Evolutionary conservation across 306 rosid species (phyloP).

Genomic region (Corylus americana): DNA sequence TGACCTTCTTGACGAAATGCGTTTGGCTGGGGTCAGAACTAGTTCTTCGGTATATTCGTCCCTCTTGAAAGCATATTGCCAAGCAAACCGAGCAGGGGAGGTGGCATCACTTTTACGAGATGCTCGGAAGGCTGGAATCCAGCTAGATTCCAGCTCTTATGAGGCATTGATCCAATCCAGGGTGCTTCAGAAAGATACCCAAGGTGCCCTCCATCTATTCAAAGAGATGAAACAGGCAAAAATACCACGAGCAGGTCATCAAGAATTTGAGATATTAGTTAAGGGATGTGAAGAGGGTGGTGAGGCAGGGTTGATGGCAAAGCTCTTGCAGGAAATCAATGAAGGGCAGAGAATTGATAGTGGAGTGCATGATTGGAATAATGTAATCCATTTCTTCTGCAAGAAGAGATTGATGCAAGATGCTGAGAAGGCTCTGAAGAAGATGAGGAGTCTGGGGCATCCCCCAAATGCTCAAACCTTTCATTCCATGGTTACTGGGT

Average conservation of each 20-base stretch:
- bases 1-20: conserved; percentile 89
- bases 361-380: conserved; percentile 93
- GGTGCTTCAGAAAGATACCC: conserved; percentile 69
- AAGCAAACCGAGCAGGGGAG: conserved; percentile 58
- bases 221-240: conserved; percentile 78
- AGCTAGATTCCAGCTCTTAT: conserved; percentile 73
- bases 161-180: conserved; percentile 75
- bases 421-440: conserved; percentile 77
- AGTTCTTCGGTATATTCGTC: conserved; percentile 66
- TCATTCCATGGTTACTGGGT: conserved; percentile 88
- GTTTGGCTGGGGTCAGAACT: conserved; percentile 67
- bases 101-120: conserved; percentile 70
- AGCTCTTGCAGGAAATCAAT: conserved; percentile 77
- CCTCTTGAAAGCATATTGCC: conserved; percentile 80
- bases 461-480: conserved; percentile 79
- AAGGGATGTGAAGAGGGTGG: conserved; percentile 40
- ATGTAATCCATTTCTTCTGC: conserved; percentile 75
- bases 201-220: conserved; percentile 71
- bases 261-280: conserved; percentile 43
- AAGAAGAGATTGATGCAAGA: conserved; percentile 85
- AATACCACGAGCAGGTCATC: conserved; percentile 59
- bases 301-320: conserved; percentile 58
- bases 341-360: conserved; percentile 69
- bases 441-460: conserved; percentile 85
- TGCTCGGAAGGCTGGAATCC: conserved; percentile 82